Base-by-base conservation (phyloP, 2,329 filamentous ascomycete genomes). In the Aspergillus tanneri region DNA sequence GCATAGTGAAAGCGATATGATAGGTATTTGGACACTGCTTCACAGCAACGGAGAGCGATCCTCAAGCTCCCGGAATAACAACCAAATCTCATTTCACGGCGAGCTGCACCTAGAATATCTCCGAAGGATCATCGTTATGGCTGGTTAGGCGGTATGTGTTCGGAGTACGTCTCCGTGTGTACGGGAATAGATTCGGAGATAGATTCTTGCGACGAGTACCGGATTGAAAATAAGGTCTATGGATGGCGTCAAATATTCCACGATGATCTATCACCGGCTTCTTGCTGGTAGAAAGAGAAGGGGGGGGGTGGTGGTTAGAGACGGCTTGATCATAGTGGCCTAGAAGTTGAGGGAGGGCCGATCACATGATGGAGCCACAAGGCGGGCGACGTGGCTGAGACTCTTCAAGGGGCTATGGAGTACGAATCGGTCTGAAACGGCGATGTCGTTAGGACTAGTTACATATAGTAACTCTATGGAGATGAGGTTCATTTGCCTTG, bases 1-100 rank as follows among this genome's bases (percentile, higher is more conserved):
- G 62, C 70, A 73, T 73, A 38, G 18, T 62, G 36, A 32, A 39
- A 10, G 30, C 36, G 14, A 23, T 25, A 39, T 38, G 30, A 24
- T 22, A 46, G 19, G 6, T 16, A 21, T 41, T 45, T 21, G 40
- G 35, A 41, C 22, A 43, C 39, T 46, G 28, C 27, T 25, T 36
- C 40, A 46, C 39, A 55, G 44, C 46, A 55, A 45, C 40, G 44
- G 48, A 43, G 53, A 61, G 55, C 52, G 54, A 50, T 49, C 25
- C 32, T 44, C 49, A 50, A 47, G 55, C 53, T 56, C 55, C 57
- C 49, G 49, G 43, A 45, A 32, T 36, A 37, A 27, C 40, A 47
- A 47, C 38, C 19, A 39, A 51, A 49, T 46, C 43, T 63, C 60
- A 63, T 63, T 48, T 62, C 59, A 65, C 50, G 47, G 42, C 49